Evolutionary conservation across 441 rosid genomes (phyloP).

Genomic region (Syzygium malaccense): DNA sequence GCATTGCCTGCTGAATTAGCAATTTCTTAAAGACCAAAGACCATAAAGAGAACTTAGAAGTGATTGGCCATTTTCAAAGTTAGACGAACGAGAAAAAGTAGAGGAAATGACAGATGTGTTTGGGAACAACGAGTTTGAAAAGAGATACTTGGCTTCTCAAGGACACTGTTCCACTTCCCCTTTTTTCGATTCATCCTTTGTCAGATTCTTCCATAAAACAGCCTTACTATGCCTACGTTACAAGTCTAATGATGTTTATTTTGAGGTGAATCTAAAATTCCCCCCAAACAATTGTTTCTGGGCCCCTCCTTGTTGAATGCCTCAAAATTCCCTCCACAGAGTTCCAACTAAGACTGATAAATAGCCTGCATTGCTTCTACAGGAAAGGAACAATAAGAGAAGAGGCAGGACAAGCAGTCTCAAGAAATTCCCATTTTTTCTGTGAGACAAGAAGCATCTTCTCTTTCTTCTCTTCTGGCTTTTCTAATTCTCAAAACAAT

Average conservation of each 20-base stretch:
- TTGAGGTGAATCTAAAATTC: slow-evolving; percentile 59
- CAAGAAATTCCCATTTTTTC: slow-evolving; percentile 25
- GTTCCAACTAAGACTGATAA: slow-evolving; percentile 45
- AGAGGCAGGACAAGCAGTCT: slow-evolving; percentile 21
- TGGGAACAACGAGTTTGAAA: slow-evolving; percentile 27
- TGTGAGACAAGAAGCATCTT: slow-evolving; percentile 29
- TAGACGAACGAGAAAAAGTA: slow-evolving; percentile 23
- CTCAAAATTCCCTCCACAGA: slow-evolving; percentile 43
- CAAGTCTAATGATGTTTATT: slow-evolving; percentile 24
- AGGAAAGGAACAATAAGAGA: slow-evolving; percentile 39
- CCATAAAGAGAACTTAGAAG: slow-evolving; percentile 9
- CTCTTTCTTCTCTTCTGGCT: slow-evolving; percentile 35
- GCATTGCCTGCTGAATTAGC: slow-evolving; percentile 11
- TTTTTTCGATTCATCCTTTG: slow-evolving; percentile 36
- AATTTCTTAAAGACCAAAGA: slow-evolving; percentile 15
- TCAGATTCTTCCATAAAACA: slow-evolving; percentile 67
- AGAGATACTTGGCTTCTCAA: slow-evolving; percentile 76
- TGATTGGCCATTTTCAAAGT: neutral
- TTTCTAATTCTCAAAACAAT: slow-evolving; percentile 25
- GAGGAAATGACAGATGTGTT: slow-evolving; percentile 30
- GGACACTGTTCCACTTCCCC: slow-evolving; percentile 40
- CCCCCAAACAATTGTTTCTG: slow-evolving; percentile 19
- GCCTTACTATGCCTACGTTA: slow-evolving; percentile 56
- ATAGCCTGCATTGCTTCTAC: slow-evolving; percentile 46
- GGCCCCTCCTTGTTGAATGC: slow-evolving; percentile 61